Evolutionary conservation across 139 green algal genomes (phyloP).

Genomic region (Chlorokybus atmophyticus): DNA sequence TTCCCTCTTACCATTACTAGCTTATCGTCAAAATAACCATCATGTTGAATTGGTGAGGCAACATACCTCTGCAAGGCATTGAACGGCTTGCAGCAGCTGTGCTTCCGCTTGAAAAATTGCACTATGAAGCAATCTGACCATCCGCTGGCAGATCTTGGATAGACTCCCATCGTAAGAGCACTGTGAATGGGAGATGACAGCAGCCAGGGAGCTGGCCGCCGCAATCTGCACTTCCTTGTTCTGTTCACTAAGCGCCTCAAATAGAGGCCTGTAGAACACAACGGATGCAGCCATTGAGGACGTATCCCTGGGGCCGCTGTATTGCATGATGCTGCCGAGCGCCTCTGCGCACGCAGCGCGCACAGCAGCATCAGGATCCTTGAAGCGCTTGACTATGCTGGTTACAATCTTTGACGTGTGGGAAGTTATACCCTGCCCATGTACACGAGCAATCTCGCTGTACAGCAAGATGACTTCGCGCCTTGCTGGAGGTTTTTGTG

Average conservation of each 20-base stretch:
- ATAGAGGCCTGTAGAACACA: conserved; percentile 10
- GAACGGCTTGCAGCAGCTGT: conserved; percentile 4
- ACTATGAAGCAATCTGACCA: conserved; percentile 1
- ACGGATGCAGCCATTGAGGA: background rate
- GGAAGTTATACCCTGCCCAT: conserved; percentile 6
- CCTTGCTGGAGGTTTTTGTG: background rate
- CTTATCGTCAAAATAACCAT: no score
- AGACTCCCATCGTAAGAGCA: conserved; percentile 6
- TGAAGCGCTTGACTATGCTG: conserved; percentile 9
- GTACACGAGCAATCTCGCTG: background rate
- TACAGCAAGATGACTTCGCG: background rate
- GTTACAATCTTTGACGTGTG: conserved; percentile 13
- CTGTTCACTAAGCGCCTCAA: conserved; percentile 14
- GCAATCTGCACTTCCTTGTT: conserved; percentile 11
- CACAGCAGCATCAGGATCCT: conserved; percentile 8
- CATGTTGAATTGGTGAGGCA: no score
- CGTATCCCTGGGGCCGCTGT: background rate
- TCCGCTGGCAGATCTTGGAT: background rate
- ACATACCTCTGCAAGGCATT: conserved; percentile 7
- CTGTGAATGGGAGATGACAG: conserved; percentile 4
- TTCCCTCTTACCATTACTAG: no score
- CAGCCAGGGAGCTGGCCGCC: conserved; percentile 6
- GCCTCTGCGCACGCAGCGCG: conserved; percentile 11
- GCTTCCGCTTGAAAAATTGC: conserved; percentile 5
- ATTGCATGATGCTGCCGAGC: conserved; percentile 1